These are phyloP conservation scores for Hypericum perforatum DNA, from an alignment of 345 rosid genomes.

Conservation along the genomic window DNA sequence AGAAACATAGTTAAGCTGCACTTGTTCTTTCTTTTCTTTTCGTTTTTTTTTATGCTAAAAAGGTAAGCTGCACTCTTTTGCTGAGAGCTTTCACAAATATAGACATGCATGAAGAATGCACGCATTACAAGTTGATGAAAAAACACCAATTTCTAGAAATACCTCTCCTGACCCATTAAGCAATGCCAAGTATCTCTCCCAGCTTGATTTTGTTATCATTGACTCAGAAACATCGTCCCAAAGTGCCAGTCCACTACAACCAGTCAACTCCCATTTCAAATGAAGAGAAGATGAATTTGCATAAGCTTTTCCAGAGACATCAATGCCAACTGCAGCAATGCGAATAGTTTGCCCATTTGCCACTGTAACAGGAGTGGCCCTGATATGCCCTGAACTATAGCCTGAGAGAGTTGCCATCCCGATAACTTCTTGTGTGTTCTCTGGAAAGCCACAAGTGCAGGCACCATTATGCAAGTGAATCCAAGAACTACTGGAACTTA, in stretches of 20 bases:
- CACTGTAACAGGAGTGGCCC: conserved; percentile 55
- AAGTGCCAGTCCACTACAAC: conserved; percentile 57
- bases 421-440: conserved; percentile 54
- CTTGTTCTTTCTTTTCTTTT: too few species aligned
- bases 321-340: conserved; percentile 65
- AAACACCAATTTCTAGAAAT: conserved; percentile 2
- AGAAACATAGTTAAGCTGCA: too few species aligned
- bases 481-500: background rate
- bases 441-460: conserved; percentile 35
- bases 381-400: conserved; percentile 41
- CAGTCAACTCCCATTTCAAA: conserved; percentile 69
- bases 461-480: conserved; percentile 11
- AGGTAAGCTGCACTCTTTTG: too few species aligned
- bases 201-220: conserved; percentile 39
- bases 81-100: too few species aligned
- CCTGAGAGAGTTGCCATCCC: conserved; percentile 50
- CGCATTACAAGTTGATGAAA: too few species aligned
- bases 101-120: too few species aligned
- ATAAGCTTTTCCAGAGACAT: conserved; percentile 58
- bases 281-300: conserved; percentile 86
- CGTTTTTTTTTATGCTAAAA: too few species aligned
- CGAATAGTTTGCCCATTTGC: conserved; percentile 84
- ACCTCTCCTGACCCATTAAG: conserved; percentile 80
- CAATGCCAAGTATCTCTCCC: conserved; percentile 81
- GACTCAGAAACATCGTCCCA: conserved; percentile 56